Percentiles rank a stretch among this genome's conserved stretches.
These are phyloP conservation scores for Cystofilobasidium ferigula DNA, from an alignment of 768 basidiomycete species.

Conservation along the genomic window DNA sequence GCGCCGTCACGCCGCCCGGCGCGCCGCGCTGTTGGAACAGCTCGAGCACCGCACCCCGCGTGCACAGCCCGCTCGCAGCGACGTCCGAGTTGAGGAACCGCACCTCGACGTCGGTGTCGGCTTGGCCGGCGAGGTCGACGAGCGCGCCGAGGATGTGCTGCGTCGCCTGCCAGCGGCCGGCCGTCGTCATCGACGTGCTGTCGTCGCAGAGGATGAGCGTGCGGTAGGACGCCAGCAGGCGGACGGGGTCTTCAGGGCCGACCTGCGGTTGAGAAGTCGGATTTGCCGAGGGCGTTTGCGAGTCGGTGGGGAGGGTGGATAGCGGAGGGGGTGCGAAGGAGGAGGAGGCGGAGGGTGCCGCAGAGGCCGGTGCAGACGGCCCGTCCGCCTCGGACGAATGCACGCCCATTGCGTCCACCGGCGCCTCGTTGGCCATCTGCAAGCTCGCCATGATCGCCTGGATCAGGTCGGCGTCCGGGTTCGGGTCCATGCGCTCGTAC, in stretches of 20 bases:
- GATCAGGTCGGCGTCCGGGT: conserved; percentile 13
- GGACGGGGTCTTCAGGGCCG: conserved; percentile 9
- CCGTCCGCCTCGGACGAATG: too few species aligned
- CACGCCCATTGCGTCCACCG: too few species aligned
- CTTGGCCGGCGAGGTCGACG: conserved; percentile 17
- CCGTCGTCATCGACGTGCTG: conserved; percentile 13
- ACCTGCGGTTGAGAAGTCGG: background rate
- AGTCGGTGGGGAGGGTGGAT: background rate
- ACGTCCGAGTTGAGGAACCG: conserved; percentile 13
- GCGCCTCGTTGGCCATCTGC: background rate
- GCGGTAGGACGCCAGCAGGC: conserved; percentile 4
- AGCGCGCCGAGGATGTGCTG: conserved; percentile 5
- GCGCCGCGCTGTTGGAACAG: background rate
- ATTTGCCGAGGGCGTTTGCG: background rate
- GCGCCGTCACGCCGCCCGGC: conserved; percentile 12
- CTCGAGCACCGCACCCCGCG: background rate
- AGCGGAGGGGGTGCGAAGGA: background rate
- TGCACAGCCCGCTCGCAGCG: background rate
- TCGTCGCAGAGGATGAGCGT: conserved; percentile 18
- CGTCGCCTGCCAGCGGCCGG: conserved; percentile 3
- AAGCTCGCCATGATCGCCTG: conserved; percentile 15
- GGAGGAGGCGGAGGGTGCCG: background rate
- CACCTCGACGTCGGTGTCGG: conserved; percentile 4
- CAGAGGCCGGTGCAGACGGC: too few species aligned
- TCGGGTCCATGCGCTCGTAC: conserved; percentile 7